A percentile compares a stretch with the other conserved stretches of the same genome.
phyloP scores from a whole-genome alignment of 139 green algal species.

The Yamagishiella unicocca region DNA sequence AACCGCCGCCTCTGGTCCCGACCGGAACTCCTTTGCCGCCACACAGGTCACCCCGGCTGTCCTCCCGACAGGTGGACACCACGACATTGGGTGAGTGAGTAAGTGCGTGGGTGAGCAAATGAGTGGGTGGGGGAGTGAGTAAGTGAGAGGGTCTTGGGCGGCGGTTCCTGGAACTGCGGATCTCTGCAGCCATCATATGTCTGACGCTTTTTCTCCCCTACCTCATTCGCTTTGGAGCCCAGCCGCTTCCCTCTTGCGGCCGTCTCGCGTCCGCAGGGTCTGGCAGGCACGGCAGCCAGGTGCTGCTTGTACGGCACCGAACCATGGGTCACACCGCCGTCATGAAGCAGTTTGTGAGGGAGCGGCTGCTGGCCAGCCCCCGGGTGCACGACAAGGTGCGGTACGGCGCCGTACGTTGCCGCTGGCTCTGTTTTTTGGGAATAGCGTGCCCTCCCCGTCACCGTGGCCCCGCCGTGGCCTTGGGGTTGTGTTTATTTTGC shows the following conservation, averaged over 20 bases:
- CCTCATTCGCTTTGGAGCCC: neutral
- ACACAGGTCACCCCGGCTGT: neutral
- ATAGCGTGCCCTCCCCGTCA: too few relatives aligned
- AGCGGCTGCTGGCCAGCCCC: neutral
- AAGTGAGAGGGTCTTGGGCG: neutral
- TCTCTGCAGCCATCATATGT: neutral
- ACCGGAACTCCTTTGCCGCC: neutral
- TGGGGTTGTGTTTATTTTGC: too few relatives aligned
- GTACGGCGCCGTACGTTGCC: neutral
- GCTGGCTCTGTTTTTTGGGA: neutral
- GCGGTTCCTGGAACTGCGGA: neutral
- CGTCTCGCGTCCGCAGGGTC: neutral
- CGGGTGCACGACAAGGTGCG: conserved; percentile 11
- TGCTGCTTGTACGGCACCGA: neutral
- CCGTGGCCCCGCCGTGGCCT: too few relatives aligned
- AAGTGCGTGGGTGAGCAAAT: neutral
- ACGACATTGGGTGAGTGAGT: neutral
- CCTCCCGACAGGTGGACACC: neutral
- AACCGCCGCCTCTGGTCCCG: neutral
- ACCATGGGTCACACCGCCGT: neutral
- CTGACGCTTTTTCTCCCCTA: neutral
- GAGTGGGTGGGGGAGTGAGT: neutral
- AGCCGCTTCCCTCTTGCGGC: neutral
- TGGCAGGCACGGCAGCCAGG: conserved; percentile 1
- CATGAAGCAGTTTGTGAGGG: conserved; percentile 12